phyloP scores from a whole-genome alignment of 1,139 yeast species.

The Sporopachydermia cereana region DNA sequence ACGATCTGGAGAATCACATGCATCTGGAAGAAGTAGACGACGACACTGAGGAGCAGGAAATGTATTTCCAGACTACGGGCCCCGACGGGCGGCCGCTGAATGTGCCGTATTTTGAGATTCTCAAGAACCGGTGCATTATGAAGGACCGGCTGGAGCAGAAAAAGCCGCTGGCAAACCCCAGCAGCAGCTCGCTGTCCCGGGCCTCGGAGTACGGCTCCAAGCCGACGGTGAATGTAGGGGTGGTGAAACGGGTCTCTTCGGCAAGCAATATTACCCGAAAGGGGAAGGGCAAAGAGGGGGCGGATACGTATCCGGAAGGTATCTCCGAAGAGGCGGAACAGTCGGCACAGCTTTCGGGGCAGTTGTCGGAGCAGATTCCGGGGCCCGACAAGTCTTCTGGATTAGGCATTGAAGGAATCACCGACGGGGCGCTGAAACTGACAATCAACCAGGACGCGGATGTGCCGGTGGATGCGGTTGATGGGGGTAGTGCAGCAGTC shows the following conservation, averaged over 20 bases:
- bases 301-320: too few species aligned
- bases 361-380: too few species aligned
- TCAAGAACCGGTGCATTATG: not conserved
- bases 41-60: conserved; percentile 25
- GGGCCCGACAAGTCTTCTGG: not conserved
- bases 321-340: too few species aligned
- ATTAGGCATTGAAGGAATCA: conserved; percentile 2
- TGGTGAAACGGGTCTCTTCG: conserved; percentile 1
- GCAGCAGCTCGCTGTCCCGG: conserved; percentile 4
- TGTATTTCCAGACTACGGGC: not conserved
- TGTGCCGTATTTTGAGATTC: not conserved
- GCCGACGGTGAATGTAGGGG: not conserved
- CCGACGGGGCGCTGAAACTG: not conserved
- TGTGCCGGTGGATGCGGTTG: too few species aligned
- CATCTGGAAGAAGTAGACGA: conserved; percentile 34
- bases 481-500: too few species aligned
- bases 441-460: too few species aligned
- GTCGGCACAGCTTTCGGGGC: too few species aligned
- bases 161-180: conserved; percentile 1
- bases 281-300: not conserved
- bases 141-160: not conserved
- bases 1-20: conserved; percentile 43
- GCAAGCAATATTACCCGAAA: not conserved
- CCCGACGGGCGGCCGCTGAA: not conserved
- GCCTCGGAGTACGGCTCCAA: conserved; percentile 1